Conservation (phyloP, 176 grass and related monocot genomes). For the Juncus inflexus region DNA sequence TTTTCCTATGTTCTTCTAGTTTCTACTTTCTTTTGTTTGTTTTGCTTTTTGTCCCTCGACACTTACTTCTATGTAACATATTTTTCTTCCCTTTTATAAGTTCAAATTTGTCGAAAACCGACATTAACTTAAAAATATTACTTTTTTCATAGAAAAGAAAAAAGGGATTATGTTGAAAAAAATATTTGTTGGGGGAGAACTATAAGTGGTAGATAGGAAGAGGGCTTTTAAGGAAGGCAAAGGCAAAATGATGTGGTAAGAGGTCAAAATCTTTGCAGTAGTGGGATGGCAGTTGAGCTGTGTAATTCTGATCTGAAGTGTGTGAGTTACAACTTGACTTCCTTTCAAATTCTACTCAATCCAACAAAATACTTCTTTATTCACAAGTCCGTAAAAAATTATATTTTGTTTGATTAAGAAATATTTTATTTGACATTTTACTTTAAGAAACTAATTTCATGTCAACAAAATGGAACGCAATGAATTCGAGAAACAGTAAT, state of each 20-base stretch:
- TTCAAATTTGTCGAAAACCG: too few relatives aligned
- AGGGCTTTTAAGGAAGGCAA: slow-evolving; percentile 56
- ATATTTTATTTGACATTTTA: too few relatives aligned
- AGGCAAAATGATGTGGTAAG: slow-evolving; percentile 27
- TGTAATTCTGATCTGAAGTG: slow-evolving; percentile 9
- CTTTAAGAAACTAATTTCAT: too few relatives aligned
- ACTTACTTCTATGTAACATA: too few relatives aligned
- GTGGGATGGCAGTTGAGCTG: slow-evolving; percentile 29
- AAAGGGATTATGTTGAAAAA: slow-evolving; percentile 2
- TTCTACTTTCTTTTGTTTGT: too few relatives aligned
- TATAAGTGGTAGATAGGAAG: slow-evolving; percentile 29
- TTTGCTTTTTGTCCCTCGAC: too few relatives aligned
- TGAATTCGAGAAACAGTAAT: too few relatives aligned
- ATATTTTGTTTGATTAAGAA: slow-evolving; percentile 7
- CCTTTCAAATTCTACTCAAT: neutral
- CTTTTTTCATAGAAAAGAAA: neutral
- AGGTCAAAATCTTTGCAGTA: slow-evolving; percentile 36
- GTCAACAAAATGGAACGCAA: too few relatives aligned
- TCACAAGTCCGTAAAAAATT: neutral
- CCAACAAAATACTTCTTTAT: neutral
- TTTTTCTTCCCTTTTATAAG: too few relatives aligned
- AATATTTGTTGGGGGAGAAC: neutral
- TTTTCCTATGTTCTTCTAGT: too few relatives aligned
- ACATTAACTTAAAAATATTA: too few relatives aligned
- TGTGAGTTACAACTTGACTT: slow-evolving; percentile 8